Evolutionary conservation across 106 monocot genomes (phyloP), one percentile per base, ranked within the genome.

Genomic region (Allium sativum): DNA sequence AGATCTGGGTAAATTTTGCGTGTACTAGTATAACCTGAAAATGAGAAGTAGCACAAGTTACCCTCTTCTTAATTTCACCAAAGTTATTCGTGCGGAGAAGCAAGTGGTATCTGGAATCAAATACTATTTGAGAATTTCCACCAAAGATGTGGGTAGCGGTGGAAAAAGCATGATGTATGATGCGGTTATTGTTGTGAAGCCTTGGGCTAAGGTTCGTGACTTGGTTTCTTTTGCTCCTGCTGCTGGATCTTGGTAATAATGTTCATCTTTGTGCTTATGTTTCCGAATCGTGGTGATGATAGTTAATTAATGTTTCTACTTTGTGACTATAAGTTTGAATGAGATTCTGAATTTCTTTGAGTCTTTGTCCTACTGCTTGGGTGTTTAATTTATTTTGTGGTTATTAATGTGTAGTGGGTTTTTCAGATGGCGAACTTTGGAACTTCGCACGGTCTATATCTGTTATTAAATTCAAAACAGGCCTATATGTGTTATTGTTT

Each of bases 101-200:
- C 81, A 81, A 62, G 72, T 81, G 40, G 77, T 81, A 9, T 55
- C 68, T 10, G 81, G 77, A 41, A 54, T 77, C 42, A 66, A 69
- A 48, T 81, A 81, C 55, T 77, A 64, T 55, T 60, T 81, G 19
- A 63, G 45, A 20, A 41, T 81, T 50, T 45, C 21, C 1, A 52
- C 48, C 0, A 55, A 17, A 10, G 48, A 19, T 3, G 9, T 12
- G 53, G 18, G 53, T 6, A 9, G n/a, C 6, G 53, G 53, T 6
- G 5, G 6, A 17, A 54, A 17, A 17, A 47, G 50, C 57, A 57
- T 68, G 21, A 18, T 43, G 10, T 84, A 73, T 48, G 73, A 80
- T 42, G 84, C 80, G 15, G 70, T 77, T 12, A 73, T 84, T 12
- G 62, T 84, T n/a, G 70, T 73, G 42, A 71, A 74, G 66, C 79